Conservation (phyloP, 2,329 filamentous ascomycete genomes). For the Fusarium sp. region DNA sequence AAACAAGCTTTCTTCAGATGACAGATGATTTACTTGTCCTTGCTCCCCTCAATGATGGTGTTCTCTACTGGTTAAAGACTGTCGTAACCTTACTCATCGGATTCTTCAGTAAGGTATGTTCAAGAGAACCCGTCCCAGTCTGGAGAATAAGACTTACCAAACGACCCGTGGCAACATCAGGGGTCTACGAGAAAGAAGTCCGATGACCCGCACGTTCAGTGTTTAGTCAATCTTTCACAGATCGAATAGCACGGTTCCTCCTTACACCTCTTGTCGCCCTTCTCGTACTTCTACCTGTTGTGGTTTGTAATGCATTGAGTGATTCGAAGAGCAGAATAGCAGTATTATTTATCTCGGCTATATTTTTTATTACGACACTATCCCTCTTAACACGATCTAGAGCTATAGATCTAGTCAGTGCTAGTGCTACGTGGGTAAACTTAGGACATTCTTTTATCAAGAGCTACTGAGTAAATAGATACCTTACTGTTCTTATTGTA, state of each 20-base stretch:
- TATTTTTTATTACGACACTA: neutral
- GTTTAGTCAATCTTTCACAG: neutral
- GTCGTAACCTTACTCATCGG: neutral
- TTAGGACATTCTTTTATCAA: rapidly evolving
- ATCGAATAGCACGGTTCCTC: neutral
- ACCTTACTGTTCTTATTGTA: neutral
- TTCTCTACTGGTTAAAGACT: neutral
- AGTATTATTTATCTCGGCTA: neutral
- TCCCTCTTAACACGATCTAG: neutral
- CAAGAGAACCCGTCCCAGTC: neutral
- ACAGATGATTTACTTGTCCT: neutral
- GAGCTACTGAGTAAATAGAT: neutral
- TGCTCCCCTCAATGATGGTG: neutral
- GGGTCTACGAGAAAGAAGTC: neutral
- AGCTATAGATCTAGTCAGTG: neutral
- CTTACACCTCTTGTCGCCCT: neutral
- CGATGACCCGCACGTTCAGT: neutral
- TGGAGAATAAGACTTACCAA: neutral
- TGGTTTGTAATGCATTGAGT: neutral
- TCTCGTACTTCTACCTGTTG: neutral
- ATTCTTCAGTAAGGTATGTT: neutral
- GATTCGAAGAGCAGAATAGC: neutral
- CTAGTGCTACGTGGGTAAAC: neutral
- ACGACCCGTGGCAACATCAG: neutral
- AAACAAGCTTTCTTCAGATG: neutral